A percentile compares a stretch with the other conserved stretches of the same genome.
Conservation (phyloP, 768 basidiomycete species). For the Amanita pseudoporphyria region DNA sequence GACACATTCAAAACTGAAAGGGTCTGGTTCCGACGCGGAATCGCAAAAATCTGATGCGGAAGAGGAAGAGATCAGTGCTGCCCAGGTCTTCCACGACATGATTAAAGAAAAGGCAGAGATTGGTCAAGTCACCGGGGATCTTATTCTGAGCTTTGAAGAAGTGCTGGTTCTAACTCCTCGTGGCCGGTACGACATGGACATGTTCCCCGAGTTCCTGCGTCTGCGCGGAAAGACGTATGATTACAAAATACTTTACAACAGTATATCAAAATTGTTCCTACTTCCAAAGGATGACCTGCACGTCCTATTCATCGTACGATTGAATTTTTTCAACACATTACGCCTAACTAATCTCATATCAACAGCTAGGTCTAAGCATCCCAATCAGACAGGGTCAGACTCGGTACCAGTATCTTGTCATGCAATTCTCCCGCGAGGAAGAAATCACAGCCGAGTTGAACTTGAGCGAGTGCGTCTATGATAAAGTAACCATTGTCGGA, state of each 20-base stretch:
- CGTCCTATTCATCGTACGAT: constrained; percentile 83
- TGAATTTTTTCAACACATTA: neutral
- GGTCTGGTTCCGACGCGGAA: constrained; percentile 59
- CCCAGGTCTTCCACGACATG: constrained; percentile 92
- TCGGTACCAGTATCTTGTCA: constrained; percentile 93
- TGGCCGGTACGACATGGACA: constrained; percentile 96
- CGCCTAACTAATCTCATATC: constrained; percentile 3
- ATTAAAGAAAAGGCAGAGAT: constrained; percentile 97
- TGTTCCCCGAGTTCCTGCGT: constrained; percentile 91
- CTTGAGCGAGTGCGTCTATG: constrained; percentile 67
- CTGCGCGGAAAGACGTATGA: constrained; percentile 98
- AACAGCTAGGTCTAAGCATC: constrained; percentile 78
- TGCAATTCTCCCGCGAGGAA: constrained; percentile 97
- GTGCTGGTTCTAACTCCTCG: constrained; percentile 91
- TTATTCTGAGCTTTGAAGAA: constrained; percentile 92
- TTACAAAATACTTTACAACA: constrained; percentile 90
- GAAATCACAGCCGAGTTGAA: constrained; percentile 95
- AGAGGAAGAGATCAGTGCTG: constrained; percentile 78
- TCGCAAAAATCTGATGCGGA: constrained; percentile 68
- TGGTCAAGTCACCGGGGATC: constrained; percentile 82
- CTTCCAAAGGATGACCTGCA: constrained; percentile 96
- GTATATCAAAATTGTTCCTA: constrained; percentile 83
- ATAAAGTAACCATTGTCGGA: neutral
- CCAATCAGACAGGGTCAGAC: constrained; percentile 98
- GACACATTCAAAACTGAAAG: constrained; percentile 47